Evolutionary conservation across 805 yeast genomes (phyloP).

Genomic region (Myxozyma sirexii): DNA sequence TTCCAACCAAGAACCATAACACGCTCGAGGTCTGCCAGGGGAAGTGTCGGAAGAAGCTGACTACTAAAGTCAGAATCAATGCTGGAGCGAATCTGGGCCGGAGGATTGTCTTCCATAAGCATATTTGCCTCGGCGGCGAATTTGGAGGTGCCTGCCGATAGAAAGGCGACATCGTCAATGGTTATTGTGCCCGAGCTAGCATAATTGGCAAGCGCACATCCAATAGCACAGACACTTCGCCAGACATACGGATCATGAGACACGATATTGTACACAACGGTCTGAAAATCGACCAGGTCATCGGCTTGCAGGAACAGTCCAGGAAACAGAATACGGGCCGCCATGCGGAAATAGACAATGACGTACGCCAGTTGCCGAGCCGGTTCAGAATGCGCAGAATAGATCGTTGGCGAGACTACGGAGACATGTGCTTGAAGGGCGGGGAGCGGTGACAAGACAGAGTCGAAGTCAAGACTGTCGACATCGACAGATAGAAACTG

Average conservation of each 20-base stretch:
- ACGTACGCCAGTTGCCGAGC: conserved; percentile 14
- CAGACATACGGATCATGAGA: conserved; percentile 5
- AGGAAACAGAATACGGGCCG: conserved; percentile 15
- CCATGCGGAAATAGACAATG: conserved; percentile 19
- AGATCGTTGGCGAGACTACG: conserved; percentile 1
- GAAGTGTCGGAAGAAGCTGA: background rate
- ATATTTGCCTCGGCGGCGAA: background rate
- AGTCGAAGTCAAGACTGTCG: conserved; percentile 10
- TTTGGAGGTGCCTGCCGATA: background rate
- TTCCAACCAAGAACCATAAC: conserved; percentile 26
- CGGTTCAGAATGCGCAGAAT: background rate
- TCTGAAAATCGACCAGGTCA: conserved; percentile 2
- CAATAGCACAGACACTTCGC: conserved; percentile 16
- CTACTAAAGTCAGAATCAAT: too few relatives aligned
- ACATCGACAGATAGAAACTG: conserved; percentile 6
- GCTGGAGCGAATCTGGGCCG: background rate
- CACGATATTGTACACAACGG: conserved; percentile 1
- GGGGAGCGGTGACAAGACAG: background rate
- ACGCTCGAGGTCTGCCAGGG: conserved; percentile 15
- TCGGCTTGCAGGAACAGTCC: conserved; percentile 12
- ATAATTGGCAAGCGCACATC: conserved; percentile 6
- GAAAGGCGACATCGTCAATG: conserved; percentile 1
- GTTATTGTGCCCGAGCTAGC: background rate
- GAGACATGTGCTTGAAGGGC: background rate
- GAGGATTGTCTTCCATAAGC: background rate